Base-by-base conservation (phyloP, 192 early-diverging fungal genomes). In the Rhizophagus sp. region DNA sequence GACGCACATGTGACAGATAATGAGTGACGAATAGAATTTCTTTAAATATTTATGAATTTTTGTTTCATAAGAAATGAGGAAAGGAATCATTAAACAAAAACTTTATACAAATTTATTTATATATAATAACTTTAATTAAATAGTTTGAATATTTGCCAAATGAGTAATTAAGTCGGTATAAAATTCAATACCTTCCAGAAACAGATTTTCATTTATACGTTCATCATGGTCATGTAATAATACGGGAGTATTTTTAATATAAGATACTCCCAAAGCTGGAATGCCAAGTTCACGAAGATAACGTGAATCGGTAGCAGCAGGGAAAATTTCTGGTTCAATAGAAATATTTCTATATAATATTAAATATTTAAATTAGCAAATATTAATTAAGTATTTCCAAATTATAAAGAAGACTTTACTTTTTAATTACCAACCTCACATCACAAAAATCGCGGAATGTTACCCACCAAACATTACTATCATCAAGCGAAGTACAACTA, bases 181-280 rank as follows among this genome's bases (percentile, higher is more conserved):
- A 79, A 95, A 95, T 15, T 88, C 87, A 63, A 95, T 89, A 57
- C 92, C 94, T 63, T 90, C 90, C 63, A 95, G 77, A 75, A 94
- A 92, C 69, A 89, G 81, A 65, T 89, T 88, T 83, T 95, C 93
- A 84, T 90, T 90, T 73, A 97, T 88, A 61, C 89, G 92, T 87
- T 97, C 95, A 82, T 97, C 88, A 82, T 97, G 94, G 84, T 95
- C 94, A 73, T 97, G 95, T 68, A 96, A 83, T 62, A 96, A 82
- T 63, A 95, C 85, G 3, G 94, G 94, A 9, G 90, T 89, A 84
- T 93, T 91, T 82, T 90, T 86, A 82, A 96, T 88, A 25, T 93
- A 93, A n/a, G 92, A 93, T 68, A 97, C 92, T 63, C 96, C 96
- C 78, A 96, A 85, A 3, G 92, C 92, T 2, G 93, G 94, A 34